Base-by-base conservation (phyloP, 2,329 filamentous ascomycete genomes). In the Hypoxylon sp. region DNA sequence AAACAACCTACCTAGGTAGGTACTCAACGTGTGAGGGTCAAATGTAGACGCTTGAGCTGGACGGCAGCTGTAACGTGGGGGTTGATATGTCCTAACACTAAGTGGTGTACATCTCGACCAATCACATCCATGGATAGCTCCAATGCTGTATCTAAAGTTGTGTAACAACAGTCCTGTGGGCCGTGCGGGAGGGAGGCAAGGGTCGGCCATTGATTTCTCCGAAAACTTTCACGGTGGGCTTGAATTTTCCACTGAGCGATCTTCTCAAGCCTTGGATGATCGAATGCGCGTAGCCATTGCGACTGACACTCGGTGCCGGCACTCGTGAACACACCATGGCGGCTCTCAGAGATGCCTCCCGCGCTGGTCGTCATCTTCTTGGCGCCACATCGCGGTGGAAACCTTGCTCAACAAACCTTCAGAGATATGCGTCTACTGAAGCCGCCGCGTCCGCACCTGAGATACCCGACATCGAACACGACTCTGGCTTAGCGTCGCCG, bases 391-490 rank as follows among this genome's bases (percentile, higher is more conserved):
- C 74, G 12, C 68, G 57, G 55, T 70, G 69, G 60, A 70, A 70
- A 61, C 65, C 74, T 40, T 67, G 60, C 48, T 45, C 69, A 33
- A 33, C 68, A 2, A 63, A 57, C 32, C 45, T 76, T 52, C 76
- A 77, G 62, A 78, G 83, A 76, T 83, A 81, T 72, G 80, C 80
- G 61, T 85, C 84, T n/a, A 82, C 81, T 46, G 77, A 80, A 64
- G 78, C 78, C 11, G 74, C 75, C 52, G 78, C 79, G 14, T 49
- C 61, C 63, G 51, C 63, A 42, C 72, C 79, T 9, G 75, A 71
- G 33, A 75, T 85, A 40, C 72, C 76, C 48, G 85, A 87, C 64
- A 79, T 88, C 64, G 85, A 88, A 71, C 68, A 76, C 38, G 79
- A 82, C 32, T 86, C 85, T 53, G 82, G 84, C 30, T 80, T 87